A percentile compares a stretch with the other conserved stretches of the same genome.
These are phyloP conservation scores for Raphanus hybrid DNA, from an alignment of 441 rosid species.

Conservation along the genomic window DNA sequence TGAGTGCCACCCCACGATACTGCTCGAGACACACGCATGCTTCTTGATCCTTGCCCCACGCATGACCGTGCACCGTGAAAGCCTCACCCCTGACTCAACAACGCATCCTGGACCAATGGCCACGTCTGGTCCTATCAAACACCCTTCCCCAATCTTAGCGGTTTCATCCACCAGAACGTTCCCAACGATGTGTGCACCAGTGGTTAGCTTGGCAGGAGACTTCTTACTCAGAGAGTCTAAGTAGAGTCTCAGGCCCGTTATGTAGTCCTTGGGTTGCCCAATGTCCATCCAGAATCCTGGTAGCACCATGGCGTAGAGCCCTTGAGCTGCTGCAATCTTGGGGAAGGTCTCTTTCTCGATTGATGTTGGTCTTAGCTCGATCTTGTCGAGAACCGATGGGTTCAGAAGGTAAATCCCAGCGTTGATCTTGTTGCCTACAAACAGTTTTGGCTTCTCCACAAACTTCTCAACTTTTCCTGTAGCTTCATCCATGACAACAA, in stretches of 20 bases:
- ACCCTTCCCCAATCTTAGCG: slow-evolving; percentile 54
- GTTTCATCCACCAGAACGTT: slow-evolving; percentile 58
- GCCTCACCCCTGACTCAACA: slow-evolving; percentile 58
- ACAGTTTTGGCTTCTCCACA: slow-evolving; percentile 63
- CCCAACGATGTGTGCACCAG: slow-evolving; percentile 51
- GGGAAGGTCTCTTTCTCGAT: slow-evolving; percentile 12
- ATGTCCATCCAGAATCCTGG: slow-evolving; percentile 58
- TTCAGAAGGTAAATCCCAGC: slow-evolving; percentile 65
- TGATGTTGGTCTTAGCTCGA: slow-evolving; percentile 61
- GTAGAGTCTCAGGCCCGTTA: slow-evolving; percentile 58
- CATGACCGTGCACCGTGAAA: slow-evolving; percentile 58
- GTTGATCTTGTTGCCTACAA: slow-evolving; percentile 72
- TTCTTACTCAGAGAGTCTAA: slow-evolving; percentile 51
- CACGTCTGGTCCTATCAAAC: slow-evolving; percentile 66
- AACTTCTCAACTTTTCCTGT: slow-evolving; percentile 57
- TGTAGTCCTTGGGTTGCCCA: slow-evolving; percentile 50
- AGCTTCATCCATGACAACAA: slow-evolving; percentile 60
- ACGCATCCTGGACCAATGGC: slow-evolving; percentile 64
- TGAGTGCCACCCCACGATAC: slow-evolving; percentile 71
- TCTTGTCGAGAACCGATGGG: slow-evolving; percentile 62
- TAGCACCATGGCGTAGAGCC: slow-evolving; percentile 63
- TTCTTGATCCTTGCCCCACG: slow-evolving; percentile 58
- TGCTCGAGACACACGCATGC: slow-evolving; percentile 58
- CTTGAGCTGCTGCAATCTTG: not conserved
- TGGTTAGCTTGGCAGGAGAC: slow-evolving; percentile 41